Evolutionary conservation across 192 early-diverging fungal species (phyloP), one percentile per base, ranked within the genome.

Genomic region (Nowakowskiella sp.): DNA sequence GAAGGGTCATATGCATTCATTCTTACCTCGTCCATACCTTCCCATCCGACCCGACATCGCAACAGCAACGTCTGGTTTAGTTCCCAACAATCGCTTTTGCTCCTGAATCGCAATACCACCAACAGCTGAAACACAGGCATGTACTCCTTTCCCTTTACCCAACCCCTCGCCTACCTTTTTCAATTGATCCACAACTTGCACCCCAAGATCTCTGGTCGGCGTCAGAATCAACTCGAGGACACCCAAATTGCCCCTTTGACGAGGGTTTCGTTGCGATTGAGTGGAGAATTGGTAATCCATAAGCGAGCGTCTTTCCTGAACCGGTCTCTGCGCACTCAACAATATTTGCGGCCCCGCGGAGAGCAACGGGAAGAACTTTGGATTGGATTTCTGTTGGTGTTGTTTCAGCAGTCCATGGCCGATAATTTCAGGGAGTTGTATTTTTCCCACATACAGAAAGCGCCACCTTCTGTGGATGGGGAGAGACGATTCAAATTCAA

Each of bases 41-140:
- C 74, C 49, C 81, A 75, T 55, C 42, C 95, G 89, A 5, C 95
- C 95, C 0, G 95, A 94, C 2, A 94, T 99, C 29, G 86, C 94
- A 32, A 99, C 89, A 31, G 97, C 74, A 53, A 99, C 84, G 52
- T 99, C 91, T 24, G 74, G 72, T 3, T 81, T 76, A 8, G 55
- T 67, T 10, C 59, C 58, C 28, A 98, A 31, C 34, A 85, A 61
- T 7, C 94, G 75, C 31, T 82, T 73, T 63, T 98, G 94, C 62
- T 98, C 96, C 32, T 90, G 84, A 42, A 80, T 64, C 19, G 92
- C 85, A 87, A 98, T 94, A 21, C 94, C 94, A 49, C 94, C 94
- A 0, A 98, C 92, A 45, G 94, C 75, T 8, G 83, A 63, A 29
- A 86, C 76, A 21, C n/a, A n/a, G n/a, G 92, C 71, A 72, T 88